Percentiles rank a stretch among this genome's conserved stretches.
phyloP scores from a whole-genome alignment of 441 rosid species.

The Eruca vesicaria region DNA sequence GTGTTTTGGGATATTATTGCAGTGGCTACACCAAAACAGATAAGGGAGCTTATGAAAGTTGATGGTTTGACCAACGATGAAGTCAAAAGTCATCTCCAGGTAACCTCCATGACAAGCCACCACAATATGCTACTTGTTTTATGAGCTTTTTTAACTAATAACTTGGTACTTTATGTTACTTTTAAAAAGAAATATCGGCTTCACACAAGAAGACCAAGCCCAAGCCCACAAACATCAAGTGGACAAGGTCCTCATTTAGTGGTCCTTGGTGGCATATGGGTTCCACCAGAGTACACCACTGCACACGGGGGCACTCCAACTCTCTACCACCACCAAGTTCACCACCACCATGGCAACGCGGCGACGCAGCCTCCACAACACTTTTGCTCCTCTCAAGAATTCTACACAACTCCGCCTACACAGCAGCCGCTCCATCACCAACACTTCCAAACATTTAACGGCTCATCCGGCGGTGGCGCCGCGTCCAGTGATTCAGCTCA shows the following conservation, averaged over 20 bases:
- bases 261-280: conserved; percentile 94
- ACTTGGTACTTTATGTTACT: not conserved
- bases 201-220: conserved; percentile 94
- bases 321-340: conserved; percentile 56
- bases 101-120: conserved; percentile 31
- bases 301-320: conserved; percentile 51
- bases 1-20: conserved; percentile 11
- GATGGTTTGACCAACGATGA: conserved; percentile 85
- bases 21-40: conserved; percentile 81
- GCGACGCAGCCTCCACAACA: conserved; percentile 54
- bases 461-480: conserved; percentile 36
- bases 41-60: conserved; percentile 76
- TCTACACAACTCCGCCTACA: conserved; percentile 50
- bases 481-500: conserved; percentile 18
- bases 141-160: not conserved
- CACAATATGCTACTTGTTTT: conserved; percentile 6
- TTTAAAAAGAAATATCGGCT: conserved; percentile 82
- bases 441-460: conserved; percentile 59
- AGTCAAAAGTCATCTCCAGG: conserved; percentile 79
- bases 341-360: conserved; percentile 48
- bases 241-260: conserved; percentile 63
- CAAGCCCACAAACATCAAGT: conserved; percentile 77
- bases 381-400: conserved; percentile 80
- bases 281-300: conserved; percentile 86
- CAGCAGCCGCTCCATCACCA: conserved; percentile 45